phyloP scores from a whole-genome alignment of 805 yeast species.

The Yarrowia deformans region DNA sequence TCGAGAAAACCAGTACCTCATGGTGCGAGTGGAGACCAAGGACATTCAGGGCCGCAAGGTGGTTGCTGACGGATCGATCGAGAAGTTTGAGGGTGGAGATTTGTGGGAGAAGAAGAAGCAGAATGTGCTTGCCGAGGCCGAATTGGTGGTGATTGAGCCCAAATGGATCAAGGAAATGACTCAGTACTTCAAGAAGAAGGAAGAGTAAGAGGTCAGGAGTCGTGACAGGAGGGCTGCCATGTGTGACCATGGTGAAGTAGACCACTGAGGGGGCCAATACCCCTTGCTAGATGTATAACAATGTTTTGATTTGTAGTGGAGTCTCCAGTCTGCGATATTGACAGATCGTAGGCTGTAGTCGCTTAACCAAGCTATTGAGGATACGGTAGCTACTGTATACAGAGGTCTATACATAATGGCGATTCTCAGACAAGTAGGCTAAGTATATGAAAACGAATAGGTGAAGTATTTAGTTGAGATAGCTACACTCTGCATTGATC shows the following conservation, averaged over 20 bases:
- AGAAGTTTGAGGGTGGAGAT: conserved; percentile 53
- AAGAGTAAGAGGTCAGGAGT: not conserved
- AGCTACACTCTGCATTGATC: too few species aligned
- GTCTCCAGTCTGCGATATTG: too few species aligned
- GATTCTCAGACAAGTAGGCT: too few species aligned
- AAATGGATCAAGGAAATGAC: conserved; percentile 79
- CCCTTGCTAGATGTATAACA: conserved; percentile 3
- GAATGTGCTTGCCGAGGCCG: conserved; percentile 63
- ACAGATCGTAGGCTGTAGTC: too few species aligned
- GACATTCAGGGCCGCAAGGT: conserved; percentile 76
- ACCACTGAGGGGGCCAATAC: not conserved
- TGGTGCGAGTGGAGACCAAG: conserved; percentile 67
- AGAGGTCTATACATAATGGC: too few species aligned
- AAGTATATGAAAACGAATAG: too few species aligned
- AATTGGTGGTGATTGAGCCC: conserved; percentile 82
- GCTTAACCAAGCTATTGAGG: too few species aligned
- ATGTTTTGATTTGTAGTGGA: not conserved
- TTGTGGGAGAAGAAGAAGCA: conserved; percentile 47
- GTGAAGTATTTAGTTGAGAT: too few species aligned
- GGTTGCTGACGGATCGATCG: conserved; percentile 66
- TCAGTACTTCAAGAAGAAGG: conserved; percentile 31
- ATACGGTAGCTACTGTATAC: too few species aligned
- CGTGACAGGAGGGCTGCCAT: not conserved
- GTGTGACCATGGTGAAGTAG: not conserved
- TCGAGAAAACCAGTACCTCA: conserved; percentile 64